Percentiles rank a stretch among this genome's conserved stretches.
Evolutionary conservation across 441 rosid genomes (phyloP).

Genomic region (Dalechampia spathulata): DNA sequence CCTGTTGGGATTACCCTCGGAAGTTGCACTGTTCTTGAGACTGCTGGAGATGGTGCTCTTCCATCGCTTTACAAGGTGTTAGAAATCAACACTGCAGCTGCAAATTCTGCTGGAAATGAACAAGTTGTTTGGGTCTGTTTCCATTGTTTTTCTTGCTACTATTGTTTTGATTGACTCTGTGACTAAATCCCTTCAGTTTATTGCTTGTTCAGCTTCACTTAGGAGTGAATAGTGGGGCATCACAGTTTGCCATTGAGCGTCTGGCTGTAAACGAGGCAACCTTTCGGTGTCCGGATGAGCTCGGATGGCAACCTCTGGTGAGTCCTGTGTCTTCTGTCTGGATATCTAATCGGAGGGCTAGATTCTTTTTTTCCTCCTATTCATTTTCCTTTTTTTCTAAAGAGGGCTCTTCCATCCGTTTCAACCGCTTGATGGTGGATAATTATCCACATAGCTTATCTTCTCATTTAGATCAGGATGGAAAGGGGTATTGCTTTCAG

Average conservation of each 20-base stretch:
- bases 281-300: constrained; percentile 91
- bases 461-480: too few species aligned
- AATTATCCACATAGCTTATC: too few species aligned
- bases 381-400: too few species aligned
- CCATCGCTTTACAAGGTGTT: constrained; percentile 49
- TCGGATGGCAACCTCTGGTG: constrained; percentile 99
- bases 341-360: background rate
- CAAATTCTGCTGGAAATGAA: constrained; percentile 37
- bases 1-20: constrained; percentile 69
- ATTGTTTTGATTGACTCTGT: too few species aligned
- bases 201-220: constrained; percentile 83
- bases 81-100: constrained; percentile 48
- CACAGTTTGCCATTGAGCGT: constrained; percentile 72
- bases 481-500: too few species aligned
- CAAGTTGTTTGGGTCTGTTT: constrained; percentile 90
- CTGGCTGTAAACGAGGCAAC: constrained; percentile 98
- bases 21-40: constrained; percentile 69
- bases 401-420: too few species aligned
- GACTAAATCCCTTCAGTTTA: too few species aligned
- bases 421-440: too few species aligned
- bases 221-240: constrained; percentile 95
- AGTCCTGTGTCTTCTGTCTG: too few species aligned
- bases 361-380: constrained; percentile 9
- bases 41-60: constrained; percentile 85
- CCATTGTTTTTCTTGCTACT: too few species aligned